Percentiles rank a stretch among this genome's conserved stretches.
Evolutionary conservation across 768 basidiomycete species (phyloP).

Genomic region (Lactarius indigo): DNA sequence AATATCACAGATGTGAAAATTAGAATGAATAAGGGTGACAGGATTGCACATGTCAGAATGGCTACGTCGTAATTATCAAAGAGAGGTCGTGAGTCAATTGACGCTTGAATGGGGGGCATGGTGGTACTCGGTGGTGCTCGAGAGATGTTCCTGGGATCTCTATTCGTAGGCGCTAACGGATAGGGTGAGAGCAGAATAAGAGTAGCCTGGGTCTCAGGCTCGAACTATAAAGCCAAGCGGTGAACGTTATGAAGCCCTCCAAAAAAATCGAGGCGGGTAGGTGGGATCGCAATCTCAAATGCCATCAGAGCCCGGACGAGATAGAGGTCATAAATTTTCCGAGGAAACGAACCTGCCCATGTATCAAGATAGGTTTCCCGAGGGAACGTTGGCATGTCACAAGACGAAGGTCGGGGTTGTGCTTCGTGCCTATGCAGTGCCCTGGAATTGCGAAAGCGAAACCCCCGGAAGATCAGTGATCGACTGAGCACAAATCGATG

Average conservation of each 20-base stretch:
- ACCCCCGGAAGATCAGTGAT: not conserved
- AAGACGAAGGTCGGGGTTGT: not conserved
- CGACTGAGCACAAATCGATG: not conserved
- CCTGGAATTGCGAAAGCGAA: not conserved
- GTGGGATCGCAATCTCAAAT: constrained; percentile 7
- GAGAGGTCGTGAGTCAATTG: not conserved
- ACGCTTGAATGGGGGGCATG: constrained; percentile 16
- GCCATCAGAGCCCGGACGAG: not conserved
- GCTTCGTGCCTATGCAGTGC: not conserved
- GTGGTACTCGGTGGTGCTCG: not conserved
- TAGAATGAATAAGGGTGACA: constrained; percentile 2
- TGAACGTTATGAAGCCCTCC: not conserved
- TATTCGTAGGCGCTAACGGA: not conserved
- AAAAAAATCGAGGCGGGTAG: constrained; percentile 3
- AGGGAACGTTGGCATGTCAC: not conserved
- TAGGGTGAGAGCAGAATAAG: not conserved
- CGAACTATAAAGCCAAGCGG: not conserved
- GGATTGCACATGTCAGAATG: not conserved
- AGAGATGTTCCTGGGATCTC: not conserved
- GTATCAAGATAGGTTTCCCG: not conserved
- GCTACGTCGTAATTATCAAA: not conserved
- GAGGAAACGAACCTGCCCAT: not conserved
- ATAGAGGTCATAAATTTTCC: not conserved
- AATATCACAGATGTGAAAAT: not conserved
- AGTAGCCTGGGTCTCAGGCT: not conserved